Evolutionary conservation across 225 moss, liverwort and hornwort species (phyloP), one percentile per base, ranked within the genome.

Genomic region (Straminergon stramineum): DNA sequence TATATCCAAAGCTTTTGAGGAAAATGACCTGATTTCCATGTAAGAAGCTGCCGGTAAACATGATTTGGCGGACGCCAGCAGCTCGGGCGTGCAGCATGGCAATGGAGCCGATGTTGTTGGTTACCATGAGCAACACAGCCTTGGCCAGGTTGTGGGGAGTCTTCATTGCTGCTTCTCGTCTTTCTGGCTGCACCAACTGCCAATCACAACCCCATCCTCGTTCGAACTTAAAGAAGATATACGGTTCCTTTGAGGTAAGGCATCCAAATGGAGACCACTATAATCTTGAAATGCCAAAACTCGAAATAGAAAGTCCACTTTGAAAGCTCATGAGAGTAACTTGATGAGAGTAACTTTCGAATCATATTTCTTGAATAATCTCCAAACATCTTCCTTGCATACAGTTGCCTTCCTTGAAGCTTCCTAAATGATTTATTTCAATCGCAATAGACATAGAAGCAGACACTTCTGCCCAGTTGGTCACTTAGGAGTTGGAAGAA

Each of bases 21-120:
- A 75, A 84, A 55, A 45, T 55, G 41, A 97, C 96, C 96, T 96
- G 92, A 86, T 97, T 97, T 75, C 94, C 96, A 86, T 95, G 91
- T 26, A 97, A 96, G 93, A 97, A 97, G 88, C 96, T 97, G 86
- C 97, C 97, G n/a, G 97, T 97, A 69, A 97, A 96, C 96, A 97
- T 96, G 87, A 97, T 91, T 77, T 94, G 94, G 65, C 86, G 90
- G 56, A 97, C 97, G 24, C 96, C 96, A 63, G 95, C 94, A 89
- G 96, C 93, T 61, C 85, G 95, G 68, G 96, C 97, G 83, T 97
- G 97, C 10, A 97, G 91, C 96, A 92, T 94, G 74, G 97, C 95
- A 88, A 97, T 96, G 78, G 96, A 96, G 90, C 97, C 97, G 41
- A 97, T 97, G 79, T 96, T 97, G 89, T 97, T 97, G 86, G 97